Evolutionary conservation across 2,329 filamentous ascomycete species (phyloP).

Genomic region (Scedosporium aurantiacum): DNA sequence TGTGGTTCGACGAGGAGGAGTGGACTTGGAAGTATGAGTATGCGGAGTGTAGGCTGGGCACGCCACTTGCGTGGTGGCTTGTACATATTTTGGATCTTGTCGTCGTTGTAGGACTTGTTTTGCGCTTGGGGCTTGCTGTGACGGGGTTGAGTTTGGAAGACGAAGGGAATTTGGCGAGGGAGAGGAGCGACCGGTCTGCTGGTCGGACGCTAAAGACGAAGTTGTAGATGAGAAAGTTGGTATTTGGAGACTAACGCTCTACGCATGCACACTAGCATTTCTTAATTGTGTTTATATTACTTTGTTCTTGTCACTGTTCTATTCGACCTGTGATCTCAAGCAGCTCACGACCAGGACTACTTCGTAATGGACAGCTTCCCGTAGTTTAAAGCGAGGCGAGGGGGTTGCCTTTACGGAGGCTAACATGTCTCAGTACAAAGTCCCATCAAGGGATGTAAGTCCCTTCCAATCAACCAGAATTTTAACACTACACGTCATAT

Average conservation of each 20-base stretch:
- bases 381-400: too few species aligned
- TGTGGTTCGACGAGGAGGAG: slow-evolving; percentile 69
- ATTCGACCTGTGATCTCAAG: background rate
- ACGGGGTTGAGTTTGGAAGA: background rate
- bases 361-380: background rate
- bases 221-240: background rate
- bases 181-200: background rate
- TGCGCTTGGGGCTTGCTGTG: slow-evolving; percentile 2
- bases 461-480: too few species aligned
- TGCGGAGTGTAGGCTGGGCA: slow-evolving; percentile 63
- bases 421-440: too few species aligned
- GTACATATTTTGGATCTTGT: slow-evolving; percentile 64
- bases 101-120: slow-evolving; percentile 21
- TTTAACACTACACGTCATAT: too few species aligned
- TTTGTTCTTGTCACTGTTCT: too few species aligned
- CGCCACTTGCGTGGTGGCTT: slow-evolving; percentile 90
- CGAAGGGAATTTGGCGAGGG: background rate
- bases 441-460: too few species aligned
- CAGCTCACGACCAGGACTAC: too few species aligned
- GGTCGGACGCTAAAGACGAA: background rate
- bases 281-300: background rate
- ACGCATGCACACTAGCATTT: background rate
- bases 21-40: slow-evolving; percentile 80
- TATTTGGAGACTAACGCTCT: background rate
- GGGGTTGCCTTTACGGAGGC: too few species aligned